phyloP scores from a whole-genome alignment of 495 filamentous ascomycete species.

The Aspergillus affinis region DNA sequence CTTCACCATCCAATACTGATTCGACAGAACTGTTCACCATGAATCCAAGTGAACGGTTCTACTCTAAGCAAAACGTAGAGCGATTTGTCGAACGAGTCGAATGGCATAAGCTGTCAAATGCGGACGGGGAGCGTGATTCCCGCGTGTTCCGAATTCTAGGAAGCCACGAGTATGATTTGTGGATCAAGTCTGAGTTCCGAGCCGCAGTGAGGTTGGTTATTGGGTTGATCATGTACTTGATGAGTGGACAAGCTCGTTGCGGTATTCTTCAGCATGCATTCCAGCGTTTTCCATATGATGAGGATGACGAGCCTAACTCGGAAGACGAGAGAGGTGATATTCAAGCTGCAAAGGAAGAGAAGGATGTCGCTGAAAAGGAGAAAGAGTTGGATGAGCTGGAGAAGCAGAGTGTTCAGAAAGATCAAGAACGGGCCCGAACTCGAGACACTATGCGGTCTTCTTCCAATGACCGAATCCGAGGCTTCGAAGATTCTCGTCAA shows the following conservation, averaged over 20 bases:
- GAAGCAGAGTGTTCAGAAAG: slow-evolving; percentile 16
- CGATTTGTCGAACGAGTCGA: slow-evolving; percentile 23
- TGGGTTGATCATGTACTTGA: slow-evolving; percentile 28
- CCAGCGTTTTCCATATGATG: slow-evolving; percentile 20
- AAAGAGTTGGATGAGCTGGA: slow-evolving; percentile 14
- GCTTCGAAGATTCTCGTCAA: slow-evolving; percentile 16
- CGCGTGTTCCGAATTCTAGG: slow-evolving; percentile 26
- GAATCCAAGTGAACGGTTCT: slow-evolving; percentile 16
- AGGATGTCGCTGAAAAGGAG: slow-evolving; percentile 16
- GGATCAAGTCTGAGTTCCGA: slow-evolving; percentile 23
- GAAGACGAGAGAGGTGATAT: slow-evolving; percentile 11
- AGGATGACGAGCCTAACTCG: slow-evolving; percentile 7
- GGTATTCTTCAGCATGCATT: slow-evolving; percentile 29
- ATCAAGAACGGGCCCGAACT: slow-evolving; percentile 6
- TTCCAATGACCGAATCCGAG: slow-evolving; percentile 15
- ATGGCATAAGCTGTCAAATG: slow-evolving; percentile 16
- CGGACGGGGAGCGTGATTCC: slow-evolving; percentile 17
- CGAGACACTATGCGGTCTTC: slow-evolving; percentile 14
- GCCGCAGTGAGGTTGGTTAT: slow-evolving; percentile 19
- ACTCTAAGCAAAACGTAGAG: slow-evolving; percentile 21
- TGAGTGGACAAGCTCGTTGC: slow-evolving; percentile 30
- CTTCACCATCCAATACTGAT: not conserved
- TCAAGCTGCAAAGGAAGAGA: slow-evolving; percentile 15
- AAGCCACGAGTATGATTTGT: slow-evolving; percentile 33
- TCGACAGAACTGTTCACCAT: not conserved